Conservation (phyloP, 1,139 yeast species). For the Geotrichum candidum region DNA sequence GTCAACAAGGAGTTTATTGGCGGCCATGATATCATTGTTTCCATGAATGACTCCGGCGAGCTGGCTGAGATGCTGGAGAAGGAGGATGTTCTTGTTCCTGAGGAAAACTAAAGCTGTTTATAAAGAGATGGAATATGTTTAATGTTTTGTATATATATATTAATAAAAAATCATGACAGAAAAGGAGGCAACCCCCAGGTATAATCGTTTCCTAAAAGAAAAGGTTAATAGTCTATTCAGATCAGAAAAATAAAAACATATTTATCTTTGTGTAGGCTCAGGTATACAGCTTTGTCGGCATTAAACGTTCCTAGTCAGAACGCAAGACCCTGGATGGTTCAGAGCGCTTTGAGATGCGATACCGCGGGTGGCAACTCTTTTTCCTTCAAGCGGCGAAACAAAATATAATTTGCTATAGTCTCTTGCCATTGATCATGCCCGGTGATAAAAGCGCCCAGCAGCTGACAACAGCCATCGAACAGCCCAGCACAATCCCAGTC, state of each 20-base stretch:
- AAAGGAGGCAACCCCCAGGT: not conserved
- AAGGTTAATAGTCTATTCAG: not conserved
- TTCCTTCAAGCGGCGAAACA: not conserved
- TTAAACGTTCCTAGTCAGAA: not conserved
- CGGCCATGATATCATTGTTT: conserved; percentile 91
- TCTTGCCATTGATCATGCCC: conserved; percentile 12
- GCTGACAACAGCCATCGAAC: not conserved
- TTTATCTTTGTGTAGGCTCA: not conserved
- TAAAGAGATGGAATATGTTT: not conserved
- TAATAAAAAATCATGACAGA: not conserved
- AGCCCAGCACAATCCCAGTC: conserved; percentile 3
- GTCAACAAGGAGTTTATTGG: conserved; percentile 79
- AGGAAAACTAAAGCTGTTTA: conserved; percentile 37
- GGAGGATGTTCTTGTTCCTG: conserved; percentile 74
- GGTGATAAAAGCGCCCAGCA: not conserved
- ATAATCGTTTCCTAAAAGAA: not conserved
- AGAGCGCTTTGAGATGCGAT: not conserved
- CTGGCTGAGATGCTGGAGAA: conserved; percentile 75
- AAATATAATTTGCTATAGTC: not conserved
- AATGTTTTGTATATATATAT: not conserved
- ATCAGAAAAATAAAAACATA: not conserved
- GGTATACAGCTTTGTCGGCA: not conserved
- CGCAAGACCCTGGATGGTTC: not conserved
- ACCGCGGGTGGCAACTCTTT: not conserved
- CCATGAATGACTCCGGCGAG: conserved; percentile 92